Base-by-base conservation (phyloP, 108 stramenopile genomes). In the Halocafeteria seosinensis region DNA sequence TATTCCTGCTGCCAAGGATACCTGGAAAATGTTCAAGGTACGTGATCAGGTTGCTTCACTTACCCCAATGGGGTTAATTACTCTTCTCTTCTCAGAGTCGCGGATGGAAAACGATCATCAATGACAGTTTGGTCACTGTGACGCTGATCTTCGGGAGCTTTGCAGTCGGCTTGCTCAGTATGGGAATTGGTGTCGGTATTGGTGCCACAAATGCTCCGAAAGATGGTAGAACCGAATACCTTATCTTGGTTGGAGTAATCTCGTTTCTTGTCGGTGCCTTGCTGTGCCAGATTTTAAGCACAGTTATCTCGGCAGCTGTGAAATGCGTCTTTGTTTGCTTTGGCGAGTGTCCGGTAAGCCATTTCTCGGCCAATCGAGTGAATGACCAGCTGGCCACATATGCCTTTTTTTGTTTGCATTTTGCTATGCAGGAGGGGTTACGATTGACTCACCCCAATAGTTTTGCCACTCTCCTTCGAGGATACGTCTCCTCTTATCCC, bases 261-360 rank as follows among this genome's bases (percentile, higher is more conserved):
- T 82, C 85, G 5, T 71, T 85, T 50, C 34, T 86, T 36, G 64
- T 83, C 32, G 88, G 86, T 8, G 50, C 72, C 13, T 51, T 74
- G 9, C 47, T 85, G 9, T 75, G 85, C 2, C 66, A 51, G 28
- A 71, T 84, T 51, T 64, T 86, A 27, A 50, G 86, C 35, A 68
- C 71, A 13, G 65, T 85, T 1, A 72, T 91, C 9, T 71, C 75
- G 30, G 73, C 79, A 34, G 85, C 86, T 3, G 79, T 81, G 0
- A 76, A 85, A 50, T 88, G 86, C 25, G 81, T 85, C 1, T 78
- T 87, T 50, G 89, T 91, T 1, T 86, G 85, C 64, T 88, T 82
- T 67, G 86, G 87, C 8, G 87, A 91, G 59, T n/a, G n/a, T n/a
- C n/a, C n/a, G n/a, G n/a, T n/a, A n/a, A n/a, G n/a, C n/a, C n/a